Evolutionary conservation across 495 filamentous ascomycete genomes (phyloP).

Genomic region (Neurospora sublineolata): DNA sequence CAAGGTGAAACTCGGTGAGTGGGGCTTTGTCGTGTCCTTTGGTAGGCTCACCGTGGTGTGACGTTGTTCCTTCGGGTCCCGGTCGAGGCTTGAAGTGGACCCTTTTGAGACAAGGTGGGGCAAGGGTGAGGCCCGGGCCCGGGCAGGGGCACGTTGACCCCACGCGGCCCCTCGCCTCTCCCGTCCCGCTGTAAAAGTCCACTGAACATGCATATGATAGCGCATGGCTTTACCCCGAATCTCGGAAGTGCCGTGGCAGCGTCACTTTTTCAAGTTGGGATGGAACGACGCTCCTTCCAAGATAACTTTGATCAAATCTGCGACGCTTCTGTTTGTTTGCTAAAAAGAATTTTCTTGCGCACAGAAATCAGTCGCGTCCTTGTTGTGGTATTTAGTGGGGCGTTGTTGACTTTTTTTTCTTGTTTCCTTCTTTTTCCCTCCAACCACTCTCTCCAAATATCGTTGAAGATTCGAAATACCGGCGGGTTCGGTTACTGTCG

Average conservation of each 20-base stretch:
- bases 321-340: not conserved
- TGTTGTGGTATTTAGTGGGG: not conserved
- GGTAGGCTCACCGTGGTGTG: slow-evolving; percentile 7
- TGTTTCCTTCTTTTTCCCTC: not conserved
- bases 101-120: not conserved
- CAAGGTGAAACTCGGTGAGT: not conserved
- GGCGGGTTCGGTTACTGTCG: not conserved
- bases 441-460: not conserved
- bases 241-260: not conserved
- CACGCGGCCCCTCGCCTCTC: not conserved
- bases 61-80: not conserved
- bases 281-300: not conserved
- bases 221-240: not conserved
- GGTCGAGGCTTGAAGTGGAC: not conserved
- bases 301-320: not conserved
- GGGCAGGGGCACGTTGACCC: not conserved
- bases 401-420: not conserved
- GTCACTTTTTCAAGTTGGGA: not conserved
- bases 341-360: not conserved
- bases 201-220: not conserved
- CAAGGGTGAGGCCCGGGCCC: not conserved
- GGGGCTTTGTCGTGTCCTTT: not conserved
- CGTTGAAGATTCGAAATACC: not conserved
- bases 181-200: not conserved
- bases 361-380: not conserved